Percentiles rank a stretch among this genome's conserved stretches.
phyloP scores from a whole-genome alignment of 345 rosid species.

The Ceriops decandra region DNA sequence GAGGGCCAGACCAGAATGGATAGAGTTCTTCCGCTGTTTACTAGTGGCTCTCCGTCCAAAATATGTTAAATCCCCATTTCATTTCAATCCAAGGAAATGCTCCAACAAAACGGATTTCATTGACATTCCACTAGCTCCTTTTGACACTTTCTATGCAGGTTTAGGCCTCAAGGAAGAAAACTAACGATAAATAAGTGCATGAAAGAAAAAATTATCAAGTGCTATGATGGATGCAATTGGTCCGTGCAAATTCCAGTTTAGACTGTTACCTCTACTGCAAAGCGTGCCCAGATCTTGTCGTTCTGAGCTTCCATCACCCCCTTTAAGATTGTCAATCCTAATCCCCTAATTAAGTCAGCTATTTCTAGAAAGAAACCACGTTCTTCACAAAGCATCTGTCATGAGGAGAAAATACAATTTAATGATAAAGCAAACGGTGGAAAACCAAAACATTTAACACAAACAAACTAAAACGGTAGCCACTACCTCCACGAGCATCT shows the following conservation, averaged over 20 bases:
- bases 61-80: too few species aligned
- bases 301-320: constrained; percentile 82
- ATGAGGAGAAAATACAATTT: background rate
- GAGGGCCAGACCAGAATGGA: too few species aligned
- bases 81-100: too few species aligned
- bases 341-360: constrained; percentile 79
- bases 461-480: background rate
- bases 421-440: background rate
- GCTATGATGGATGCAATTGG: background rate
- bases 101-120: too few species aligned
- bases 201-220: background rate
- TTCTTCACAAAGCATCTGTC: constrained; percentile 92
- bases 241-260: background rate
- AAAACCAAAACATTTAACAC: background rate
- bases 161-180: too few species aligned
- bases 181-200: too few species aligned
- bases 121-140: too few species aligned
- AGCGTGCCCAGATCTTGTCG: constrained; percentile 88
- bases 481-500: constrained; percentile 84
- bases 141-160: too few species aligned
- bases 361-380: constrained; percentile 93
- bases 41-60: too few species aligned
- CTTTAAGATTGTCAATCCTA: constrained; percentile 93
- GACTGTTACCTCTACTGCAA: constrained; percentile 74
- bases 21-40: too few species aligned